phyloP scores from a whole-genome alignment of 176 grass and related monocot genomes.

The Oryza rufipogon region DNA sequence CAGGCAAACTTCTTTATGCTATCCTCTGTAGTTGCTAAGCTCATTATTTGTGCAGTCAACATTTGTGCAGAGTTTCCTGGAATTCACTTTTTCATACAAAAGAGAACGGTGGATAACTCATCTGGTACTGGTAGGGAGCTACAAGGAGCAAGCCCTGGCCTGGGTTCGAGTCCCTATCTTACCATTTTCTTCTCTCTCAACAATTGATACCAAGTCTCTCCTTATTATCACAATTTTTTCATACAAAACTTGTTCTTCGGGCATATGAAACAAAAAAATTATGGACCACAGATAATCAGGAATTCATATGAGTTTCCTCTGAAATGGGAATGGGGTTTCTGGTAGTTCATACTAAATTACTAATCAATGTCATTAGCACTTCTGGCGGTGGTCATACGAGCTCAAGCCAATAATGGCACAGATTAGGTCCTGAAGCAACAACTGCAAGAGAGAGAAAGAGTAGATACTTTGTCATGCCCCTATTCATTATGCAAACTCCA shows the following conservation, averaged over 20 bases:
- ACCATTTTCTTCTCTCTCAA: no score
- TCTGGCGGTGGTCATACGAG: neutral
- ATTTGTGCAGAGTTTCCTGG: neutral
- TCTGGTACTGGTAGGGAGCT: no score
- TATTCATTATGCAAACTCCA: constrained; percentile 8
- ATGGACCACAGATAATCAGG: neutral
- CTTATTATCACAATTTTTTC: neutral
- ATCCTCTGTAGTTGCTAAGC: constrained; percentile 14
- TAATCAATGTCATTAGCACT: constrained; percentile 3
- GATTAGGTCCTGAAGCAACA: no score
- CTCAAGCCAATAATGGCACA: constrained; percentile 19
- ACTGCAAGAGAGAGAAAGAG: neutral
- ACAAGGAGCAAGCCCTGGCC: no score
- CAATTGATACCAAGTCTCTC: no score
- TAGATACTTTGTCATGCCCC: constrained; percentile 10
- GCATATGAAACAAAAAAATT: constrained; percentile 16
- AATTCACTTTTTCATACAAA: constrained; percentile 20
- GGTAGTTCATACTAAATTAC: neutral
- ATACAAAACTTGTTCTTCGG: neutral
- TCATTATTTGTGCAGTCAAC: neutral
- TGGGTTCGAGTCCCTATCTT: no score
- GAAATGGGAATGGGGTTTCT: neutral
- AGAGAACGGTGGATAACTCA: neutral
- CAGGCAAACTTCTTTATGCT: constrained; percentile 17
- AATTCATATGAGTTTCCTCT: constrained; percentile 15